A percentile compares a stretch with the other conserved stretches of the same genome.
Conservation (phyloP, 2,329 filamentous ascomycete genomes). For the Fusarium dimerum region DNA sequence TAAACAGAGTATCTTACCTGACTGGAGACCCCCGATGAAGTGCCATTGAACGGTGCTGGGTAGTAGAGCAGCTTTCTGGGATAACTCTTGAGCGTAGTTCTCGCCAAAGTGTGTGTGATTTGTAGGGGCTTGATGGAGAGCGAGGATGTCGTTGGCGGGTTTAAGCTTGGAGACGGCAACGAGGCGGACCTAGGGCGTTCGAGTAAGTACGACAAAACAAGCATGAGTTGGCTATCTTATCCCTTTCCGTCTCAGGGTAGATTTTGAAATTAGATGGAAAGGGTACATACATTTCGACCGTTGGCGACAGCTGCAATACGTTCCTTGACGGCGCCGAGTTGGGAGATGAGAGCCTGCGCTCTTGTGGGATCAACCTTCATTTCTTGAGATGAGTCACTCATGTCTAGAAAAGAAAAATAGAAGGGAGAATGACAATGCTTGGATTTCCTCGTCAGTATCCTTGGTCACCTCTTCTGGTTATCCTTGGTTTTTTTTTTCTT, state of each 20-base stretch:
- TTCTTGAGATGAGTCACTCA: constrained; percentile 45
- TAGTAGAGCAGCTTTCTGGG: constrained; percentile 79
- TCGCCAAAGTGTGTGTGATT: constrained; percentile 85
- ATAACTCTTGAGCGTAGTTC: constrained; percentile 91
- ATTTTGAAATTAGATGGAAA: neutral
- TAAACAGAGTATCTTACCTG: constrained; percentile 44
- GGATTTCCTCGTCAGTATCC: too few species aligned
- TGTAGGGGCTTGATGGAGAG: constrained; percentile 66
- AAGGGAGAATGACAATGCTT: neutral
- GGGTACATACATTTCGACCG: constrained; percentile 52
- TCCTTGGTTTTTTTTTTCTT: too few species aligned
- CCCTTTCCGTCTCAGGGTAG: too few species aligned
- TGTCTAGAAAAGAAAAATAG: constrained; percentile 26
- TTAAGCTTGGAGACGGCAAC: constrained; percentile 97
- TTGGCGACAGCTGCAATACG: constrained; percentile 56
- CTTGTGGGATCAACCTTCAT: constrained; percentile 66
- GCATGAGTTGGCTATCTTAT: too few species aligned
- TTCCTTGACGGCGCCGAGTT: constrained; percentile 61
- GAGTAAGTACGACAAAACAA: constrained; percentile 12
- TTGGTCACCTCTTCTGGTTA: too few species aligned
- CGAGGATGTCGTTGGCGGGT: constrained; percentile 85
- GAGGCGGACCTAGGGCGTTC: constrained; percentile 64
- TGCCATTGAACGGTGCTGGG: constrained; percentile 84
- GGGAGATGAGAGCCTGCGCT: constrained; percentile 62
- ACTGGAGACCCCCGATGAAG: constrained; percentile 93